Evolutionary conservation across 2,329 filamentous ascomycete species (phyloP), one percentile per base, ranked within the genome.

Genomic region (Neospermospora avenae): DNA sequence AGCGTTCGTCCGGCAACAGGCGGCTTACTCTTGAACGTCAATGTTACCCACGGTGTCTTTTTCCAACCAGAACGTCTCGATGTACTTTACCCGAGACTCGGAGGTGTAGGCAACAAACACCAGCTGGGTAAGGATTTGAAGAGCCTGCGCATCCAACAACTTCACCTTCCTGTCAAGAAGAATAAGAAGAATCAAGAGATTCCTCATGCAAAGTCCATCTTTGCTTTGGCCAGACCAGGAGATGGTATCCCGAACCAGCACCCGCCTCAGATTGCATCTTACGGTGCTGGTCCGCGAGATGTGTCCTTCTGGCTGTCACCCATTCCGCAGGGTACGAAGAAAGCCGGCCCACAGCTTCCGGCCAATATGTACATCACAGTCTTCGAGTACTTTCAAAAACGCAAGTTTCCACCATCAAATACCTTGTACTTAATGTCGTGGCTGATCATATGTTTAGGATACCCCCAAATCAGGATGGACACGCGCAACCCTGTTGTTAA

Each of bases 401-500:
- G 76, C 81, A 71, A 57, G 63, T 65, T 39, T 37, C 24, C 13
- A 16, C 34, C 28, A 24, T 10, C 6, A 6, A 31, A 5, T 31
- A 31, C 28, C 11, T 18, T 5, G 31, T 49, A 10, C 22, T 34
- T 13, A 35, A 45, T 41, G 28, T 11, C 22, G 24, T 24, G 13
- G 22, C 35, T 51, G 58, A 61, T 66, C 66, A 22, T 81, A 80
- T 58, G 76, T n/a, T 81, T 20, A 78, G 74, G 55, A 80, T 88
- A 44, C 76, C 74, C 34, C 73, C 82, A 18, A 79, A 81, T 73
- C 83, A 84, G 69, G 63, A 68, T 57, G 59, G 73, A 59, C 69
- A 74, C 79, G 70, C 34, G 54, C 1, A 22, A 57, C 4, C 87
- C 89, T 0, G 77, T 91, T 1, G 72, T 93, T 63, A 91, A 93